Evolutionary conservation across 345 rosid species (phyloP).

Genomic region (Aurinia saxatilis): DNA sequence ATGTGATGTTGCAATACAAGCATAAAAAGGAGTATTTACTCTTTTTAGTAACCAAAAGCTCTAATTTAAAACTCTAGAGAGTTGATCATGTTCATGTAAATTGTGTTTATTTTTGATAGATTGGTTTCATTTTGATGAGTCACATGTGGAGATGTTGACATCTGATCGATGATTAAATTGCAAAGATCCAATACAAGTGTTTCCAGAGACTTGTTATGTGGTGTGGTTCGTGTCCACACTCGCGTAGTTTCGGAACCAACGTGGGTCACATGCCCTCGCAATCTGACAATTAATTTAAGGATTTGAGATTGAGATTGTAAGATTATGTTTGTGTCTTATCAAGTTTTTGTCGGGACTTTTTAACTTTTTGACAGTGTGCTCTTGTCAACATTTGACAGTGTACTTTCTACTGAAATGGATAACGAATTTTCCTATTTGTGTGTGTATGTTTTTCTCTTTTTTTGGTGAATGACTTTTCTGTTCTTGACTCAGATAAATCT

Average conservation of each 20-base stretch:
- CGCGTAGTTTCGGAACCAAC: conserved; percentile 26
- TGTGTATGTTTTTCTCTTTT: not conserved
- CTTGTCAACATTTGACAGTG: not conserved
- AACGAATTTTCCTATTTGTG: not conserved
- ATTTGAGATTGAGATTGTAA: not conserved
- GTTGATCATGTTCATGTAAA: not conserved
- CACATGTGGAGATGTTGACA: conserved; percentile 19
- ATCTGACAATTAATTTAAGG: conserved; percentile 21
- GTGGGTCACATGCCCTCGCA: conserved; percentile 33
- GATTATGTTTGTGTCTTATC: conserved; percentile 17
- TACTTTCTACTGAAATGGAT: not conserved
- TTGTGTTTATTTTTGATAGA: not conserved
- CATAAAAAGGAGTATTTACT: not conserved
- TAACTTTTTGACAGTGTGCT: not conserved
- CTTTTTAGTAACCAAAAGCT: conserved; percentile 8
- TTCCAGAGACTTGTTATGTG: conserved; percentile 20
- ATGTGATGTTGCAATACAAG: conserved; percentile 21
- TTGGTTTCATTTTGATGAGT: not conserved
- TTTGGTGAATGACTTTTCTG: not conserved
- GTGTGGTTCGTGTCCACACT: conserved; percentile 25
- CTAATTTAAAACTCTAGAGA: conserved; percentile 5
- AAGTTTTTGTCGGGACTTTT: conserved; percentile 13
- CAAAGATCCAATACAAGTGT: conserved; percentile 25
- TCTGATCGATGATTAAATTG: conserved; percentile 19
- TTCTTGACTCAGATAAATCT: not conserved